Conservation (phyloP, 257 asterid genomes). For the Scutellaria baicalensis region DNA sequence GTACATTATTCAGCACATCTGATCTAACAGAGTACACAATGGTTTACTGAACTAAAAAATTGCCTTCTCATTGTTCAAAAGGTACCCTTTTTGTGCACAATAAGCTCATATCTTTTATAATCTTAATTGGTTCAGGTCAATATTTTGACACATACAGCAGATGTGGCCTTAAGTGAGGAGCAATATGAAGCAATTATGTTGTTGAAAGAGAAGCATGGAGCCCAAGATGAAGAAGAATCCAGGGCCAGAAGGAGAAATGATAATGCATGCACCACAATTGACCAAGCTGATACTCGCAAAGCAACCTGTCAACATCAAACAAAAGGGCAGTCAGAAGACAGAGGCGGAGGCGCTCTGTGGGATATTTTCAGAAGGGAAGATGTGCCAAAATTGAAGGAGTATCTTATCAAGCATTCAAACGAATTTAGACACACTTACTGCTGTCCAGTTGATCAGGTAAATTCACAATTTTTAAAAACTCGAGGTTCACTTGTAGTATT, state of each 20-base stretch:
- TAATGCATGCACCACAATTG: neutral
- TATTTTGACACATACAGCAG: constrained; percentile 82
- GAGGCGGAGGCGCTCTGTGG: constrained; percentile 85
- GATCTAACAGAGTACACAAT: neutral
- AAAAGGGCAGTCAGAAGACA: constrained; percentile 22
- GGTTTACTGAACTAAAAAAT: neutral
- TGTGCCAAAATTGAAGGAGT: constrained; percentile 64
- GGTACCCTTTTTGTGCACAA: neutral
- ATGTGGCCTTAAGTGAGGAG: constrained; percentile 44
- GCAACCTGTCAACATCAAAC: neutral
- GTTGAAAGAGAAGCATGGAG: constrained; percentile 64
- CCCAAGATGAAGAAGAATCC: constrained; percentile 61
- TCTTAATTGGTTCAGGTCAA: constrained; percentile 52
- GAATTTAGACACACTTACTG: constrained; percentile 85
- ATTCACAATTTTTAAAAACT: neutral
- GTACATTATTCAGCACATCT: neutral
- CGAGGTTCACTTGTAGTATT: neutral
- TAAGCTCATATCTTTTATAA: neutral
- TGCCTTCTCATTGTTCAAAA: neutral
- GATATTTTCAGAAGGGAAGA: constrained; percentile 93
- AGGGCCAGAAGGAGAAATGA: constrained; percentile 6
- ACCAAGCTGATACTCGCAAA: neutral
- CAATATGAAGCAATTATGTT: constrained; percentile 48
- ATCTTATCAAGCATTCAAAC: constrained; percentile 56
- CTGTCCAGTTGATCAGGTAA: constrained; percentile 73